A percentile compares a stretch with the other conserved stretches of the same genome.
These are phyloP conservation scores for Penicillium crystallinum DNA, from an alignment of 495 filamentous ascomycete genomes.

Conservation along the genomic window DNA sequence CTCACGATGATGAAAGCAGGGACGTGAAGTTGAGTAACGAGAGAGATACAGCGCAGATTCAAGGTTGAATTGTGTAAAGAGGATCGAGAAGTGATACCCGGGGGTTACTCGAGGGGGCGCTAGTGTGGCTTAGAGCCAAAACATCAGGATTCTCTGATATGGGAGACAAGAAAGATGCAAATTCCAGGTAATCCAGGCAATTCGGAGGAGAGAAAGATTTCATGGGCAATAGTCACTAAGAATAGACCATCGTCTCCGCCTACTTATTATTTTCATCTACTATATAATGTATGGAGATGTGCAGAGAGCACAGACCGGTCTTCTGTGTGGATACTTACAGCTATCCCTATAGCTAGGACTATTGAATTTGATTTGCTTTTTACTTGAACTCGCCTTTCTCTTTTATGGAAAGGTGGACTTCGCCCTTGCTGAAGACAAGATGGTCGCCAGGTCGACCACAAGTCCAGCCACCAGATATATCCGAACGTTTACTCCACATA, in stretches of 20 bases:
- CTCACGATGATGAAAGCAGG: conserved; percentile 6
- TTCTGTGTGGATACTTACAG: not conserved
- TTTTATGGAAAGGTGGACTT: not conserved
- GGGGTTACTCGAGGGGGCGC: conserved; percentile 4
- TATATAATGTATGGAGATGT: not conserved
- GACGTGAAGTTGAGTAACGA: not conserved
- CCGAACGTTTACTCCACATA: too few species aligned
- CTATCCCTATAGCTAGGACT: not conserved
- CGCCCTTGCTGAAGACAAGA: not conserved
- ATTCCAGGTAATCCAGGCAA: not conserved
- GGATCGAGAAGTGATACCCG: not conserved
- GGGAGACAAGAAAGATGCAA: too few species aligned
- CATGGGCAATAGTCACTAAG: conserved; percentile 1
- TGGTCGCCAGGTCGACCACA: conserved; percentile 6
- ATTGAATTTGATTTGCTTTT: not conserved
- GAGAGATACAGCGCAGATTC: not conserved
- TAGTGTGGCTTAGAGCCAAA: conserved; percentile 5
- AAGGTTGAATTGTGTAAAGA: not conserved
- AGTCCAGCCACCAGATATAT: not conserved
- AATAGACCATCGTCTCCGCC: not conserved
- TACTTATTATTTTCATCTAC: not conserved
- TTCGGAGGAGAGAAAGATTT: too few species aligned
- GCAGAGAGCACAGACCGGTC: not conserved
- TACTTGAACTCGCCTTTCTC: not conserved
- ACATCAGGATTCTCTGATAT: not conserved